Percentiles rank a stretch among this genome's conserved stretches.
Conservation (phyloP, 352 stramenopile genomes). For the Pythium utonaiense region DNA sequence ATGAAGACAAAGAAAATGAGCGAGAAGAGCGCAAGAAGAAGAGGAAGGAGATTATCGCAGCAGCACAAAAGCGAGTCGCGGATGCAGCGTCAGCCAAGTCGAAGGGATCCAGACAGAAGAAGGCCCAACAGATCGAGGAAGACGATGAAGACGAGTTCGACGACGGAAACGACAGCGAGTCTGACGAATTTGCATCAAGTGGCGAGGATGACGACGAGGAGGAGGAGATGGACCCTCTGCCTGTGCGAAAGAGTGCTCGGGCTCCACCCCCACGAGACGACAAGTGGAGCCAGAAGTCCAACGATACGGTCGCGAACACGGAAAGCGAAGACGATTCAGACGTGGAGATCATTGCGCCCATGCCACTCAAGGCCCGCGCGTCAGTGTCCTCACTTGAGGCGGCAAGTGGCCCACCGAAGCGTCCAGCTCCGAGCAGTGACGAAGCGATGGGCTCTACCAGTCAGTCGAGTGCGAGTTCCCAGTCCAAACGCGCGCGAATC, state of each 20-base stretch:
- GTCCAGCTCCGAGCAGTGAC: background rate
- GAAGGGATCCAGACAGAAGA: slow-evolving; percentile 17
- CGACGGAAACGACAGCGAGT: slow-evolving; percentile 11
- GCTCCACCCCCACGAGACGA: slow-evolving; percentile 23
- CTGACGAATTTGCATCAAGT: slow-evolving; percentile 17
- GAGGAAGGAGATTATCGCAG: slow-evolving; percentile 59
- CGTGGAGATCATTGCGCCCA: background rate
- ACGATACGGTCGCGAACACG: slow-evolving; percentile 35
- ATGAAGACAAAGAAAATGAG: slow-evolving; percentile 67
- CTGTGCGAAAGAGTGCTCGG: background rate
- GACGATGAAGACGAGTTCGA: slow-evolving; percentile 25
- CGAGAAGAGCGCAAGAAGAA: slow-evolving; percentile 75
- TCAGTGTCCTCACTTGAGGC: background rate
- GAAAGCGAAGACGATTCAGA: slow-evolving; percentile 20
- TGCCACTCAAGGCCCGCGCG: background rate
- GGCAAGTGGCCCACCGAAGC: background rate
- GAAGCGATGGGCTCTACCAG: background rate
- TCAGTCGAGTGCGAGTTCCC: background rate
- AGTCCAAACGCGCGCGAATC: slow-evolving; percentile 23
- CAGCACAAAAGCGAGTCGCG: slow-evolving; percentile 29
- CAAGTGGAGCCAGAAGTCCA: slow-evolving; percentile 32
- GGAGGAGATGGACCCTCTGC: background rate
- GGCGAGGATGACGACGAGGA: slow-evolving; percentile 16
- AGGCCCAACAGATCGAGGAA: slow-evolving; percentile 12
- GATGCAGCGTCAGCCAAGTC: slow-evolving; percentile 7